Conservation (phyloP, 2,329 filamentous ascomycete genomes). For the Trichoderma hamatum region DNA sequence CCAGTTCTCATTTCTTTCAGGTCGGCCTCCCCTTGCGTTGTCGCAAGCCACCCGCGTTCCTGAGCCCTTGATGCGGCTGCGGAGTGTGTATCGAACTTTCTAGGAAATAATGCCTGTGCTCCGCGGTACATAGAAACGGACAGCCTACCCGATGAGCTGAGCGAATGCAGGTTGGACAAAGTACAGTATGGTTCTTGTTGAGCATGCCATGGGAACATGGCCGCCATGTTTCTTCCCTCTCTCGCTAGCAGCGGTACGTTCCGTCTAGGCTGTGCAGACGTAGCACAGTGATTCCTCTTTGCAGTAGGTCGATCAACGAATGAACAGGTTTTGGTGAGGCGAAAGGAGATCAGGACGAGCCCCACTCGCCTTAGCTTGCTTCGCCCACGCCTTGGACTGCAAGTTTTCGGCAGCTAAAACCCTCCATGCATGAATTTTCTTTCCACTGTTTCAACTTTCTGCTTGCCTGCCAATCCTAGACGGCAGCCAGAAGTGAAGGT, state of each 20-base stretch:
- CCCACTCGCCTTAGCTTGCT: conserved; percentile 9
- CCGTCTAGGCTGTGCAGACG: background rate
- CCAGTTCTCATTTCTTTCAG: conserved; percentile 9
- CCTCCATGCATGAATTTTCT: conserved; percentile 1
- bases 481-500: background rate
- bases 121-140: background rate
- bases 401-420: conserved; percentile 6
- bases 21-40: conserved; percentile 6
- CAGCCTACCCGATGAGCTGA: background rate
- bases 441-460: conserved; percentile 14
- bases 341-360: background rate
- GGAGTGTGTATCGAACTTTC: background rate
- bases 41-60: conserved; percentile 3
- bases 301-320: background rate
- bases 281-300: background rate
- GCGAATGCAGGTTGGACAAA: background rate
- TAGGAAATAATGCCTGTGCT: background rate
- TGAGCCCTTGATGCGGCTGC: background rate
- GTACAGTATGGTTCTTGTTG: background rate
- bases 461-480: conserved; percentile 5
- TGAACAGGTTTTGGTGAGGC: background rate
- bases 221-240: background rate
- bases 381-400: background rate
- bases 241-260: background rate
- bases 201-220: background rate